Conservation (phyloP, 1,284 basidiomycete species). For the Marasmius oreades region DNA sequence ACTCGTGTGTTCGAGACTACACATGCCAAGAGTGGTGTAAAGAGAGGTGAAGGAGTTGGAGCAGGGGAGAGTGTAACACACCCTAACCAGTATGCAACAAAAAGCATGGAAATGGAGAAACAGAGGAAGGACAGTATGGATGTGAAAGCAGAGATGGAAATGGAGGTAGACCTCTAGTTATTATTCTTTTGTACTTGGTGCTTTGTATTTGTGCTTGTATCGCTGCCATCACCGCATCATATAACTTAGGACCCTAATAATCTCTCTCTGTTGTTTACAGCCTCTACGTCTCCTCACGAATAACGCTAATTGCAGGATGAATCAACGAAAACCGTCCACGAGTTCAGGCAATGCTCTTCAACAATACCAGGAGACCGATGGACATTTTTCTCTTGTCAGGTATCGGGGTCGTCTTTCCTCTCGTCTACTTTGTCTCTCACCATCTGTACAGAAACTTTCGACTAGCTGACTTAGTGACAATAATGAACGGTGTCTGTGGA, state of each 20-base stretch:
- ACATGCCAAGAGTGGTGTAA: constrained; percentile 70
- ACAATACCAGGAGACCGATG: constrained; percentile 84
- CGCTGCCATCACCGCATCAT: not conserved
- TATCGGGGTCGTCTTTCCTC: constrained; percentile 29
- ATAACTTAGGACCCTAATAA: not conserved
- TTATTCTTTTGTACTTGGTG: not conserved
- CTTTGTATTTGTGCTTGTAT: not conserved
- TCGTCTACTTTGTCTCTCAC: constrained; percentile 6
- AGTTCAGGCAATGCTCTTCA: constrained; percentile 47
- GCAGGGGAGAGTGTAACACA: constrained; percentile 89
- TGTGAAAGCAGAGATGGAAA: constrained; percentile 21
- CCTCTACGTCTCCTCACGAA: not conserved
- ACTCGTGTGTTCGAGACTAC: constrained; percentile 97
- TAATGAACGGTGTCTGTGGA: constrained; percentile 99
- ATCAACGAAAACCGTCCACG: constrained; percentile 32
- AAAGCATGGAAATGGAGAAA: constrained; percentile 65
- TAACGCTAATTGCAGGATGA: constrained; percentile 35
- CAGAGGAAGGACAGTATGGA: constrained; percentile 28
- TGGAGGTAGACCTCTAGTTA: constrained; percentile 2
- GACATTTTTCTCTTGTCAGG: constrained; percentile 96
- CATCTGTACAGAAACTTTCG: constrained; percentile 82
- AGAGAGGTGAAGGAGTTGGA: constrained; percentile 88
- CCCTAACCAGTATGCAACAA: constrained; percentile 84
- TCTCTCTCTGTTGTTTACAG: not conserved
- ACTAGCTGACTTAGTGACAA: constrained; percentile 97